These are phyloP conservation scores for Elongisporangium senticosum DNA, from an alignment of 352 stramenopile species.

Conservation along the genomic window DNA sequence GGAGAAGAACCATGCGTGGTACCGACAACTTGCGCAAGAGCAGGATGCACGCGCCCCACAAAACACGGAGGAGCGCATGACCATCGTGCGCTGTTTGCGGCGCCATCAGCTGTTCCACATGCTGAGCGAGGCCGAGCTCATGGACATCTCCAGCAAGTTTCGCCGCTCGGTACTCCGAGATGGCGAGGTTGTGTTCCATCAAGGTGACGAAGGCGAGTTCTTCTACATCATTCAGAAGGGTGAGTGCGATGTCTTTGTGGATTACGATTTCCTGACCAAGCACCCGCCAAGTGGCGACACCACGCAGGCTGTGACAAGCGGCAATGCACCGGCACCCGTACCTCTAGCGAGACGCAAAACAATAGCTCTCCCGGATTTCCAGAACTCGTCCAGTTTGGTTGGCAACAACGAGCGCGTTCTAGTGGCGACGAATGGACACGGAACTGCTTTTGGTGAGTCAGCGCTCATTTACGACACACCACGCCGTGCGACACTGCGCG, in stretches of 20 bases:
- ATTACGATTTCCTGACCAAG: slow-evolving; percentile 68
- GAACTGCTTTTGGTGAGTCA: slow-evolving; percentile 77
- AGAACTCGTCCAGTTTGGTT: slow-evolving; percentile 50
- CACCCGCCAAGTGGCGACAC: slow-evolving; percentile 12
- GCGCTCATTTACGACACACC: slow-evolving; percentile 83
- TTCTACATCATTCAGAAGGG: slow-evolving; percentile 81
- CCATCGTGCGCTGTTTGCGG: slow-evolving; percentile 63
- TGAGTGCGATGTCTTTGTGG: slow-evolving; percentile 78
- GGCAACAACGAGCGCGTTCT: slow-evolving; percentile 63
- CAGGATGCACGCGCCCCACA: slow-evolving; percentile 21
- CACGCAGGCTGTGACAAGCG: slow-evolving; percentile 1
- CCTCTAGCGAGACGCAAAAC: slow-evolving; percentile 62
- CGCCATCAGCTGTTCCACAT: slow-evolving; percentile 81
- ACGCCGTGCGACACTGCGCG: slow-evolving; percentile 63
- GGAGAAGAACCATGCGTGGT: slow-evolving; percentile 21
- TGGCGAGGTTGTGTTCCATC: slow-evolving; percentile 82
- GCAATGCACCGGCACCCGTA: slow-evolving; percentile 12
- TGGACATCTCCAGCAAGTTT: slow-evolving; percentile 48
- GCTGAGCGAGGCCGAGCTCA: slow-evolving; percentile 60
- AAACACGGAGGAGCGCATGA: slow-evolving; percentile 23
- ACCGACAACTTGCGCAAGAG: slow-evolving; percentile 26
- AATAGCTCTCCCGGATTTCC: slow-evolving; percentile 62
- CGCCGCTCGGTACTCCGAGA: slow-evolving; percentile 42
- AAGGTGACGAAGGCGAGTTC: slow-evolving; percentile 63
- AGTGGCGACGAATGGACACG: slow-evolving; percentile 75